Evolutionary conservation across 805 yeast genomes (phyloP), one percentile per base, ranked within the genome.

Genomic region (Hermanozyma aechmeae): DNA sequence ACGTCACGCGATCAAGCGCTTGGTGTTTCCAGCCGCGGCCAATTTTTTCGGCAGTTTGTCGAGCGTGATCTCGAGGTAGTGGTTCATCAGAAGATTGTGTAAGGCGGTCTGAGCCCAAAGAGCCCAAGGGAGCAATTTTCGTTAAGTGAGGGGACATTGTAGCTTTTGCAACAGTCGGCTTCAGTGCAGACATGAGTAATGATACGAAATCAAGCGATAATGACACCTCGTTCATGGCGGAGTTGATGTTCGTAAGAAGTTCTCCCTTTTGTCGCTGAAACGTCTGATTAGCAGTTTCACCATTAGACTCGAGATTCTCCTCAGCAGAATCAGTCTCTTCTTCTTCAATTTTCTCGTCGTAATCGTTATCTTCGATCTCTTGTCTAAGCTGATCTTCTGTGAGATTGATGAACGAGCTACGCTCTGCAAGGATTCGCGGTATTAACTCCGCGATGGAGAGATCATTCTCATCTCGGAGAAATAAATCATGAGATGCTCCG

Each of bases 141-240:
- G 76, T 72, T 37, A 86, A 58, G 49, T 74, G 86, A 1, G 93
- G 85, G 1, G 95, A 85, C 75, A 89, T 83, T 2, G 96, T 84
- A 3, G 86, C 66, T 19, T 80, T 70, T 2, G 93, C 95, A 2
- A 89, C 80, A 13, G 84, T 83, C 2, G 96, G 96, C 37, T 92
- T 69, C 8, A 74, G 73, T 8, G 83, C 71, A 13, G 95, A 80
- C 24, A 89, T 68, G 33, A 92, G 58, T 35, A 89, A 62, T 2
- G 96, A 84, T 1, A 89, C 79, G 38, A 87, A 82, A 48, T 89
- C 98, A 33, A 87, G 59, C 1, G 95, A 78, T 22, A 92, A 54
- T 0, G 96, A 86, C 0, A 94, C 76, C 48, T 92, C 96, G 49
- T 89, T 92, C 41, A 83, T 61, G 2, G 97, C 95, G 0, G 73